Evolutionary conservation across 1,139 yeast species (phyloP), one percentile per base, ranked within the genome.

Genomic region (Wickerhamiella infanticola): DNA sequence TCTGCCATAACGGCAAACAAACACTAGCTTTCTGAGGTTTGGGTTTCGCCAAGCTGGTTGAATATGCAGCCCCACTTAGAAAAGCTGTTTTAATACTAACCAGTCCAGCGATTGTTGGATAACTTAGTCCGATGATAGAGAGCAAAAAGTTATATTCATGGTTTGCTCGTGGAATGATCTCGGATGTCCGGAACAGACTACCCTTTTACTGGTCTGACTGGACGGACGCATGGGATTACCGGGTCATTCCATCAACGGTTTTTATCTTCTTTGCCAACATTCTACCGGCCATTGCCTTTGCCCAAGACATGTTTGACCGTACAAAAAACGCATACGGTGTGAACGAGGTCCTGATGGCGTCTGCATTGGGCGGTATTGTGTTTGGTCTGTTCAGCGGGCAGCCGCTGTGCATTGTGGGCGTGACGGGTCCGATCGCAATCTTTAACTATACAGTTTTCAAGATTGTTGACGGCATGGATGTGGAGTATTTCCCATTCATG

Each of bases 391-490:
- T 88, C 48, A 72, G 82, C 0, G 97, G 97, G 0, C 95, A 88
- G 55, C 97, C 98, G 0, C 64, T 90, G 36, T 84, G 95, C 57
- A 83, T 90, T 35, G 97, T 90, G n/a, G 98, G 98, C 3, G 97
- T 90, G 3, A 90, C 98, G 0, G 97, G 45, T 2, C 97, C 97
- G 0, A 79, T 90, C 11, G 69, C 94, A 2, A 86, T 90, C 48
- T 88, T 90, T 69, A 83, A 85, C 59, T 85, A 85, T 56, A 88
- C 97, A 0, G 90, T 90, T 1, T 90, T 82, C 60, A 85, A 84
- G 49, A 73, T 90, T 41, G 75, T 90, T 33, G 68, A 68, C 39
- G 79, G 83, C 0, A 55, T 61, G 38, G 80, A 78, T 4, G 76
- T 79, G 0, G 81, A 83, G 0, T 90, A 75, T 60, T 84, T 90